These are phyloP conservation scores for Ceratobasidium sp. DNA, from an alignment of 1,284 basidiomycete genomes.

Conservation along the genomic window DNA sequence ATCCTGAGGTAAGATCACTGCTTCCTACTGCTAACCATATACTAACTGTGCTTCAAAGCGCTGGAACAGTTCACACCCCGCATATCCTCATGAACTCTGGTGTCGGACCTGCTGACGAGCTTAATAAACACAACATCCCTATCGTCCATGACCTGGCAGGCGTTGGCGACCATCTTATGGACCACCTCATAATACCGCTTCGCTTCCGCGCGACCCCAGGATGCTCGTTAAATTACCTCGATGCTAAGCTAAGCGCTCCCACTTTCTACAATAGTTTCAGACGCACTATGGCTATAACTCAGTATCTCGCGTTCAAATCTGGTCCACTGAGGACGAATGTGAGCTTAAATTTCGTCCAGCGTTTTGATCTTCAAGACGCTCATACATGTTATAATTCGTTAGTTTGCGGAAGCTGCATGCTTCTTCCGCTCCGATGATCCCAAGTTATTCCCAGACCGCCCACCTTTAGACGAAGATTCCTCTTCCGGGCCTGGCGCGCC, in stretches of 20 bases:
- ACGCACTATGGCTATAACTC: constrained; percentile 56
- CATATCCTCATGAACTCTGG: constrained; percentile 73
- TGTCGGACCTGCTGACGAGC: constrained; percentile 69
- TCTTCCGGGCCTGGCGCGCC: constrained; percentile 53
- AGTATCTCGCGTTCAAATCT: constrained; percentile 63
- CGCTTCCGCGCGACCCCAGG: constrained; percentile 68
- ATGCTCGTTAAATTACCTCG: constrained; percentile 58
- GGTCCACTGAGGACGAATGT: constrained; percentile 72
- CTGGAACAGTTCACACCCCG: constrained; percentile 63
- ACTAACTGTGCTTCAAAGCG: constrained; percentile 10
- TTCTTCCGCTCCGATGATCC: constrained; percentile 56
- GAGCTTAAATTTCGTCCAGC: constrained; percentile 50
- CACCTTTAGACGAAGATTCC: constrained; percentile 50
- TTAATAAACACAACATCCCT: constrained; percentile 65
- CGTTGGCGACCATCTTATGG: constrained; percentile 68
- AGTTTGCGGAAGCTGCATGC: constrained; percentile 55
- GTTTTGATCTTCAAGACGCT: constrained; percentile 46
- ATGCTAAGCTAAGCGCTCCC: constrained; percentile 51
- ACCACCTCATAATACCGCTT: constrained; percentile 68
- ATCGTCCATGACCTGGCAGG: constrained; percentile 69
- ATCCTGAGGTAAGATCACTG: background rate
- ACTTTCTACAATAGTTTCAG: constrained; percentile 54
- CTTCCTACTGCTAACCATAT: background rate
- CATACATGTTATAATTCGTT: constrained; percentile 42
- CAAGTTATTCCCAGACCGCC: constrained; percentile 51